phyloP scores from a whole-genome alignment of 1,284 basidiomycete species.

The Fistulinella cinereoalba region DNA sequence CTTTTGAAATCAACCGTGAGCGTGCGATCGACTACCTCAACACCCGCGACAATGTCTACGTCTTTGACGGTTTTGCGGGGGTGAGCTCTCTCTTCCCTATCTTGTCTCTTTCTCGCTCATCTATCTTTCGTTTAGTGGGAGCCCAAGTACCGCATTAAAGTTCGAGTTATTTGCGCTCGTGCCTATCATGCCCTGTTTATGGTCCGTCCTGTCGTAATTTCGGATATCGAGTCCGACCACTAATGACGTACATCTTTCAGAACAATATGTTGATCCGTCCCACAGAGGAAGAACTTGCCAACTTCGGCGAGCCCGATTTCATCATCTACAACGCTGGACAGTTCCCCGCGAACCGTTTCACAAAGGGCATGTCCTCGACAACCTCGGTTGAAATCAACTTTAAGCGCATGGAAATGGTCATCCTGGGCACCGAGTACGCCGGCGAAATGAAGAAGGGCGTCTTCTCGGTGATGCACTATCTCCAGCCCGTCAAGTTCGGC shows the following conservation, averaged over 20 bases:
- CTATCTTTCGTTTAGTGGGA: slow-evolving; percentile 73
- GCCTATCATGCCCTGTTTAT: slow-evolving; percentile 99
- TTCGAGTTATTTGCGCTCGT: slow-evolving; percentile 97
- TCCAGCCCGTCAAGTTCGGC: slow-evolving; percentile 98
- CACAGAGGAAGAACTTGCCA: slow-evolving; percentile 88
- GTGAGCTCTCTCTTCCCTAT: slow-evolving; percentile 39
- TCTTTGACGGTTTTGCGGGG: slow-evolving; percentile 97
- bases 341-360: slow-evolving; percentile 99
- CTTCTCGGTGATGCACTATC: slow-evolving; percentile 99
- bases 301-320: slow-evolving; percentile 98
- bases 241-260: slow-evolving; percentile 41
- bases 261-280: slow-evolving; percentile 99
- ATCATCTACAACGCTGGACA: slow-evolving; percentile 99
- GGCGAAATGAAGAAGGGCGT: slow-evolving; percentile 99
- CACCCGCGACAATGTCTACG: slow-evolving; percentile 98
- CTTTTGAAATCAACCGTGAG: slow-evolving; percentile 99
- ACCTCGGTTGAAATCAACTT: slow-evolving; percentile 99
- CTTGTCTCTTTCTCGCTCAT: slow-evolving; percentile 5
- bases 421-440: slow-evolving; percentile 98
- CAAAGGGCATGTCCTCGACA: slow-evolving; percentile 98
- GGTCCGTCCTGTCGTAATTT: slow-evolving; percentile 51
- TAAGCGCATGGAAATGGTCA: slow-evolving; percentile 99
- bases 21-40: slow-evolving; percentile 99
- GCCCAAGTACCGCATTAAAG: slow-evolving; percentile 99
- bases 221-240: slow-evolving; percentile 4